Conservation (phyloP, 129 eudicot genomes). For the Scalesia atractyloides region DNA sequence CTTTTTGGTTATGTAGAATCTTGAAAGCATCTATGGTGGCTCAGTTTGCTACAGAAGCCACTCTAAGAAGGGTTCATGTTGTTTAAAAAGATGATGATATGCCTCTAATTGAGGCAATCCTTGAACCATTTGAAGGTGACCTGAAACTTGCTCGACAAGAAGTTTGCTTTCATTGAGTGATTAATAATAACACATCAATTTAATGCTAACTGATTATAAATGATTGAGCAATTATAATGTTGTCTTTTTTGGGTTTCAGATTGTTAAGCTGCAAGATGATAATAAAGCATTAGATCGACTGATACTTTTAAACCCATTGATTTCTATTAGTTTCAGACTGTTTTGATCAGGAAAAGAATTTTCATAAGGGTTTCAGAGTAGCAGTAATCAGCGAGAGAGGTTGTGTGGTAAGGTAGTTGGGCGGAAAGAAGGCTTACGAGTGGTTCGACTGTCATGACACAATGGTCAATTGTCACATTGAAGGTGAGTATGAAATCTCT, state of each 20-base stretch:
- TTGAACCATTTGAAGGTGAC: slow-evolving; percentile 91
- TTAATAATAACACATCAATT: neutral
- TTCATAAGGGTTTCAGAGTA: no score
- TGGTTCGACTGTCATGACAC: no score
- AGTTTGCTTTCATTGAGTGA: slow-evolving; percentile 36
- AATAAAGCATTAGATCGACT: slow-evolving; percentile 91
- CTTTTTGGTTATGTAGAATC: slow-evolving; percentile 53
- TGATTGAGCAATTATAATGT: slow-evolving; percentile 2
- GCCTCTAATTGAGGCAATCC: slow-evolving; percentile 95
- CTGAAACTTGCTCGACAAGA: slow-evolving; percentile 85
- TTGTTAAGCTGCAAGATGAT: slow-evolving; percentile 89
- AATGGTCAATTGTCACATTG: no score
- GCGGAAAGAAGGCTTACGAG: no score
- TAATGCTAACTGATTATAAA: slow-evolving; percentile 14
- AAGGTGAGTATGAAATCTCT: no score
- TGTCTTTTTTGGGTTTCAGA: slow-evolving; percentile 45
- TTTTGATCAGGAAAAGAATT: no score
- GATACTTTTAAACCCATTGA: neutral
- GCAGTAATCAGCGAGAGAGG: no score
- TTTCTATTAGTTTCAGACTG: no score
- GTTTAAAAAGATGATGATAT: slow-evolving; percentile 96
- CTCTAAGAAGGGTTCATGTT: slow-evolving; percentile 93
- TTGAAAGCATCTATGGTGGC: slow-evolving; percentile 98
- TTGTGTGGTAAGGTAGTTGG: no score
- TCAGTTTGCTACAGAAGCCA: slow-evolving; percentile 95